Conservation (phyloP, 2,329 filamentous ascomycete genomes). For the Zalaria obscura region DNA sequence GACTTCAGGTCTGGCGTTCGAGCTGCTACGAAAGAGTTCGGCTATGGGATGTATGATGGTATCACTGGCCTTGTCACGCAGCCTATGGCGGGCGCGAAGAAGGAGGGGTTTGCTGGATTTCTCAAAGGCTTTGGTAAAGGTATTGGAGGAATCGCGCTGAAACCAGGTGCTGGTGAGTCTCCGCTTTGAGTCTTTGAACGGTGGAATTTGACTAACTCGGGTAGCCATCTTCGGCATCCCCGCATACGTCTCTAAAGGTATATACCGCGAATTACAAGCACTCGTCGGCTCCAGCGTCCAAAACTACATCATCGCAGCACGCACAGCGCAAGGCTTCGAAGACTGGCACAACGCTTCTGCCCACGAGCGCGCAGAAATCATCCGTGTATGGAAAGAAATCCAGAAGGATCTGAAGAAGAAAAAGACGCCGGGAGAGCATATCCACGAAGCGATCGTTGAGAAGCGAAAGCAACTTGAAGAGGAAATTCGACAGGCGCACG, state of each 20-base stretch:
- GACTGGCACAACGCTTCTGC: constrained; percentile 42
- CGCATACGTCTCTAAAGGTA: constrained; percentile 64
- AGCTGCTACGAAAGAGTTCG: constrained; percentile 42
- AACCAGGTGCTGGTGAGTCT: constrained; percentile 51
- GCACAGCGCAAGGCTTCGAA: constrained; percentile 60
- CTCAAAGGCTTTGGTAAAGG: constrained; percentile 69
- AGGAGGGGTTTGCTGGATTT: constrained; percentile 49
- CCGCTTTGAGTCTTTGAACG: constrained; percentile 10
- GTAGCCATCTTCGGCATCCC: constrained; percentile 30
- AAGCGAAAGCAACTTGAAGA: constrained; percentile 5
- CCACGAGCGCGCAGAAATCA: constrained; percentile 49
- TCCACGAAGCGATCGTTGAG: constrained; percentile 27
- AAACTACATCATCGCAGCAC: constrained; percentile 66
- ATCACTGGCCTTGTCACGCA: constrained; percentile 64
- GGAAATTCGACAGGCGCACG: neutral
- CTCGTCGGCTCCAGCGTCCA: constrained; percentile 55
- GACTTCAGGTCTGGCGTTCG: constrained; percentile 46
- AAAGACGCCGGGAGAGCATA: constrained; percentile 41
- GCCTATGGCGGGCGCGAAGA: constrained; percentile 49
- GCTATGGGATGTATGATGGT: constrained; percentile 60
- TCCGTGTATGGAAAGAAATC: constrained; percentile 49
- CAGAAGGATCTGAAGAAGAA: constrained; percentile 45
- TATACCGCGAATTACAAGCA: constrained; percentile 59
- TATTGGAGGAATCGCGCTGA: constrained; percentile 59
- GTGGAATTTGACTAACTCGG: neutral